Evolutionary conservation across 345 rosid genomes (phyloP).

Genomic region (Boechera divaricarpa): DNA sequence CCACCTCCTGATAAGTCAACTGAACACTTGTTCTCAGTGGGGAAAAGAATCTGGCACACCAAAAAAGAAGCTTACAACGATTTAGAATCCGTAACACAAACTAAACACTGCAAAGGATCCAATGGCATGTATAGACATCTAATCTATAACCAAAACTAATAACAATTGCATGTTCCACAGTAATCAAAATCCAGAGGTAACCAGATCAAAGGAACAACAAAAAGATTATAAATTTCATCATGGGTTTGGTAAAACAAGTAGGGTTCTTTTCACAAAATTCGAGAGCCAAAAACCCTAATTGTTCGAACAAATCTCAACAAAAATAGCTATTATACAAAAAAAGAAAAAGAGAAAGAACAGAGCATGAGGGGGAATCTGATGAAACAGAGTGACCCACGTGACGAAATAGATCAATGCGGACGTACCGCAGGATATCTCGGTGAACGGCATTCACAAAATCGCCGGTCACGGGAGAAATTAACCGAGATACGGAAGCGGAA

Average conservation of each 20-base stretch:
- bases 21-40: slow-evolving; percentile 28
- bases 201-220: neutral
- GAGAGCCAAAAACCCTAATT: slow-evolving; percentile 10
- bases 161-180: slow-evolving; percentile 28
- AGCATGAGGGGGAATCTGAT: neutral
- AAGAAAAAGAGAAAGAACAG: neutral
- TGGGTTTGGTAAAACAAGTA: neutral
- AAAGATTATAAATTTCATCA: slow-evolving; percentile 1
- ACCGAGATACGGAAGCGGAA: too few species aligned
- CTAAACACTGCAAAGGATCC: slow-evolving; percentile 15
- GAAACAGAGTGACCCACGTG: slow-evolving; percentile 29
- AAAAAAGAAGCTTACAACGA: slow-evolving; percentile 18
- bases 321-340: neutral
- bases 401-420: slow-evolving; percentile 19
- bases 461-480: slow-evolving; percentile 30
- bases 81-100: slow-evolving; percentile 16
- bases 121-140: neutral
- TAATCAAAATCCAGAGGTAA: slow-evolving; percentile 25
- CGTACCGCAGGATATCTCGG: slow-evolving; percentile 35
- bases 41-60: slow-evolving; percentile 40
- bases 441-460: slow-evolving; percentile 42
- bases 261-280: neutral
- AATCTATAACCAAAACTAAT: neutral
- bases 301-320: slow-evolving; percentile 5
- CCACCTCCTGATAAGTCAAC: slow-evolving; percentile 27